phyloP scores from a whole-genome alignment of 208 protist genomes.

The Leishmania lainsoni region DNA sequence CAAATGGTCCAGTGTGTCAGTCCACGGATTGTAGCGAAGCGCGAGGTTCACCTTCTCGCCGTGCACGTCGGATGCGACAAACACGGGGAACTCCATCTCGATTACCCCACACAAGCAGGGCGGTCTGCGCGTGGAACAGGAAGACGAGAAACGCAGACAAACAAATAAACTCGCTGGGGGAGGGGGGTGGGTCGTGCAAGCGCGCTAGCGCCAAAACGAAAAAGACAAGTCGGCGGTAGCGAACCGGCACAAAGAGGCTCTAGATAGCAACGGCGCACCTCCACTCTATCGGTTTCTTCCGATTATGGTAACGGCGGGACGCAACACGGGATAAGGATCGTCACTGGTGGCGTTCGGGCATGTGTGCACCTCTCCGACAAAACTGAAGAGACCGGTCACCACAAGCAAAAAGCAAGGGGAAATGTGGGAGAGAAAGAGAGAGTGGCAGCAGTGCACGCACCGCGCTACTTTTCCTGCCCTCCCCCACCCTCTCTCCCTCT shows the following conservation, averaged over 20 bases:
- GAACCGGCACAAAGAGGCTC: neutral
- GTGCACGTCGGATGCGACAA: slow-evolving; percentile 66
- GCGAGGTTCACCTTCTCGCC: slow-evolving; percentile 73
- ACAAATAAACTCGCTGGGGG: neutral
- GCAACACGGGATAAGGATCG: neutral
- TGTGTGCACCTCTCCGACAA: neutral
- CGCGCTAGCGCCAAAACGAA: neutral
- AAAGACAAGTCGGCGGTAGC: neutral
- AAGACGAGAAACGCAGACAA: neutral
- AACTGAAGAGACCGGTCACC: too few relatives aligned
- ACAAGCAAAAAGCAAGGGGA: too few relatives aligned
- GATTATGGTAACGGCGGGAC: neutral
- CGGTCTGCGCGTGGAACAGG: neutral
- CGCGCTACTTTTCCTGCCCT: too few relatives aligned
- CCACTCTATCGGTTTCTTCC: neutral
- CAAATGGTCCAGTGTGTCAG: slow-evolving; percentile 29
- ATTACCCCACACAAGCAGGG: neutral
- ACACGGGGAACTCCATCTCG: slow-evolving; percentile 62
- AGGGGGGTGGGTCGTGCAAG: neutral
- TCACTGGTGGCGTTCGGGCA: neutral
- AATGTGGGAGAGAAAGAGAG: too few relatives aligned
- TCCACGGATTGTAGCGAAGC: slow-evolving; percentile 17
- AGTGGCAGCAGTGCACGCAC: too few relatives aligned
- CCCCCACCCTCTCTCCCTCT: too few relatives aligned
- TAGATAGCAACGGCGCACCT: neutral